Conservation (phyloP, 2,329 filamentous ascomycete species). For the Neopestalotiopsis clavispora region DNA sequence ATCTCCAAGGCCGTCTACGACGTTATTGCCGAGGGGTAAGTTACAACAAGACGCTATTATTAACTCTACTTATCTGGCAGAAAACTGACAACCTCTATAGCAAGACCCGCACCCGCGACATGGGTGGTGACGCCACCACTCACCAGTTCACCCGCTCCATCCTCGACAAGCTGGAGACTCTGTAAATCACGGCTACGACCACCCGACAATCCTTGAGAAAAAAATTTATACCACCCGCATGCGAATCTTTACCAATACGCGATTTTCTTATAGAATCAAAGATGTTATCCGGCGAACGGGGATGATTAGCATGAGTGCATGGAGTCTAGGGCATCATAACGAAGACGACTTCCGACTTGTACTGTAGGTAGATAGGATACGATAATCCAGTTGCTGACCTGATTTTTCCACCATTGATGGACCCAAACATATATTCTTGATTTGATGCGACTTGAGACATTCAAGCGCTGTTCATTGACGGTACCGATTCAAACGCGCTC, state of each 20-base stretch:
- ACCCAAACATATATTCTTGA: not conserved
- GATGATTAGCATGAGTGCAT: slow-evolving; percentile 34
- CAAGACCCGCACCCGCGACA: slow-evolving; percentile 88
- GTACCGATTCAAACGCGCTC: too few species aligned
- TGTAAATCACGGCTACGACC: slow-evolving; percentile 49
- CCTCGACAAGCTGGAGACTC: slow-evolving; percentile 89
- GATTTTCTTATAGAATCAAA: slow-evolving; percentile 31
- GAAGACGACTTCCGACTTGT: slow-evolving; percentile 32
- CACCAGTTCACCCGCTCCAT: slow-evolving; percentile 95
- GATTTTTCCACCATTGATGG: not conserved
- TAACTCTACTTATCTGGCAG: not conserved
- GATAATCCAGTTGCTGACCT: slow-evolving; percentile 19
- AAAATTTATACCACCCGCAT: slow-evolving; percentile 28
- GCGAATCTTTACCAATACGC: slow-evolving; percentile 20
- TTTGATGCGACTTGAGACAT: not conserved
- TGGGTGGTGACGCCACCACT: slow-evolving; percentile 89
- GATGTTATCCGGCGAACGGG: slow-evolving; percentile 23
- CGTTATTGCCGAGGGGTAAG: slow-evolving; percentile 88
- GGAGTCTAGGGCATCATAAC: slow-evolving; percentile 33
- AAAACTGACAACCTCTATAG: slow-evolving; percentile 57
- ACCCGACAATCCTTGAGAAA: slow-evolving; percentile 18
- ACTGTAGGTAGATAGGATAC: slow-evolving; percentile 34
- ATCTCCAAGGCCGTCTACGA: slow-evolving; percentile 85
- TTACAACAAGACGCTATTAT: slow-evolving; percentile 25
- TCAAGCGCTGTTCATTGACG: too few species aligned